Conservation (phyloP, 2,329 filamentous ascomycete genomes). For the Alternaria arbusti region DNA sequence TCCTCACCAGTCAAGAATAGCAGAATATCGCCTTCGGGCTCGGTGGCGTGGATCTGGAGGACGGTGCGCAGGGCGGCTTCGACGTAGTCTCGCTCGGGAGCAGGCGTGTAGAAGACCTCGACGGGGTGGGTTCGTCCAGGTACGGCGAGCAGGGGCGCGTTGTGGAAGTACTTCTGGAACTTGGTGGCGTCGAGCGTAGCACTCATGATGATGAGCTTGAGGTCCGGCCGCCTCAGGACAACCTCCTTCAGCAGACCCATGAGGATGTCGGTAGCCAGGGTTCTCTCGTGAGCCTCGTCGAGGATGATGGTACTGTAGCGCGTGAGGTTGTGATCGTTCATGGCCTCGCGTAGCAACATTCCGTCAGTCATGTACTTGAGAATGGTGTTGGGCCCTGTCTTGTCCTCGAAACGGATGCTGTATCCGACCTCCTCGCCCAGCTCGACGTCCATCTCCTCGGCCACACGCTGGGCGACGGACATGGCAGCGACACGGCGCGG, state of each 20-base stretch:
- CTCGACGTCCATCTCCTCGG: conserved; percentile 91
- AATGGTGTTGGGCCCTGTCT: conserved; percentile 82
- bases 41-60: conserved; percentile 92
- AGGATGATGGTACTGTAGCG: conserved; percentile 97
- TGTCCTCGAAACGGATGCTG: conserved; percentile 96
- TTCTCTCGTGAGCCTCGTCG: conserved; percentile 97
- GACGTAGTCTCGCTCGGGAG: conserved; percentile 95
- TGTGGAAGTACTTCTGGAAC: conserved; percentile 96
- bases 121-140: conserved; percentile 95
- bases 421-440: conserved; percentile 95
- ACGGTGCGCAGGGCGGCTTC: conserved; percentile 95
- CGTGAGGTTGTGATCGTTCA: conserved; percentile 86
- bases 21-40: conserved; percentile 89
- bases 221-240: conserved; percentile 79
- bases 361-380: conserved; percentile 99
- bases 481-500: conserved; percentile 96
- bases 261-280: conserved; percentile 92
- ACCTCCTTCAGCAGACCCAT: conserved; percentile 96
- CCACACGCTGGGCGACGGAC: conserved; percentile 95
- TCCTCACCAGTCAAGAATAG: conserved; percentile 97
- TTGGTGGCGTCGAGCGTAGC: conserved; percentile 97
- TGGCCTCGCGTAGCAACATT: conserved; percentile 94
- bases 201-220: conserved; percentile 96
- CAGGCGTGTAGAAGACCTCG: conserved; percentile 97
- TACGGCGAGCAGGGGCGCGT: conserved; percentile 90